Evolutionary conservation across 352 stramenopile species (phyloP).

Genomic region (Phytophthora gonapodyides): DNA sequence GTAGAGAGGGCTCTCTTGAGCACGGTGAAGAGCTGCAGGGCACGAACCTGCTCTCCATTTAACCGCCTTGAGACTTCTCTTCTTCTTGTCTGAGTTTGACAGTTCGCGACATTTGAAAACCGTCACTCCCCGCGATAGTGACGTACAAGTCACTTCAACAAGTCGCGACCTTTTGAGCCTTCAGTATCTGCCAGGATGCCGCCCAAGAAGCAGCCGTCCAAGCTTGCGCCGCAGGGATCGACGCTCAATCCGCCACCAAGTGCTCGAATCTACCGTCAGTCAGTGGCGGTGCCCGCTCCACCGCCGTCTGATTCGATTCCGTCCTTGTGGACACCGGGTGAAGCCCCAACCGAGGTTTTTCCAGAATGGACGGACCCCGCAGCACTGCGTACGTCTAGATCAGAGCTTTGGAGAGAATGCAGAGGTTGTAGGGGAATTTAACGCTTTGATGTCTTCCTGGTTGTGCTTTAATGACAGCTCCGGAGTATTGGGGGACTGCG

Average conservation of each 20-base stretch:
- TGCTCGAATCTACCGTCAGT: slow-evolving; percentile 23
- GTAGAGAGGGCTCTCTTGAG: background rate
- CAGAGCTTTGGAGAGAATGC: background rate
- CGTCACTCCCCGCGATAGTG: background rate
- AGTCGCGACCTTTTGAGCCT: slow-evolving; percentile 7
- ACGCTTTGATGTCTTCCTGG: background rate
- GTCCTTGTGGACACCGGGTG: slow-evolving; percentile 47
- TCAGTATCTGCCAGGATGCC: slow-evolving; percentile 32
- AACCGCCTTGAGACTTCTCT: background rate
- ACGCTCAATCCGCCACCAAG: slow-evolving; percentile 7
- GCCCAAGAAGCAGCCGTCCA: slow-evolving; percentile 46
- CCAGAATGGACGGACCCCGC: slow-evolving; percentile 58
- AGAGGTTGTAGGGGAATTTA: background rate
- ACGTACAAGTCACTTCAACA: slow-evolving; percentile 10
- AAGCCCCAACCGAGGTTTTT: slow-evolving; percentile 49
- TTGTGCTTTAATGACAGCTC: slow-evolving; percentile 22
- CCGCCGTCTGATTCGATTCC: slow-evolving; percentile 40
- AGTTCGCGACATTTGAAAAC: slow-evolving; percentile 3
- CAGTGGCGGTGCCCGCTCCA: slow-evolving; percentile 30
- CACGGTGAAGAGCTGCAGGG: background rate
- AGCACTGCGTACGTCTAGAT: slow-evolving; percentile 23
- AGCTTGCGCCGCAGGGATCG: slow-evolving; percentile 38
- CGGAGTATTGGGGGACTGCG: slow-evolving; percentile 53
- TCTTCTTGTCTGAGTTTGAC: slow-evolving; percentile 15
- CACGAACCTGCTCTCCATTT: slow-evolving; percentile 25